A percentile compares a stretch with the other conserved stretches of the same genome.
phyloP scores from a whole-genome alignment of 768 basidiomycete genomes.

The Boletus edulis region DNA sequence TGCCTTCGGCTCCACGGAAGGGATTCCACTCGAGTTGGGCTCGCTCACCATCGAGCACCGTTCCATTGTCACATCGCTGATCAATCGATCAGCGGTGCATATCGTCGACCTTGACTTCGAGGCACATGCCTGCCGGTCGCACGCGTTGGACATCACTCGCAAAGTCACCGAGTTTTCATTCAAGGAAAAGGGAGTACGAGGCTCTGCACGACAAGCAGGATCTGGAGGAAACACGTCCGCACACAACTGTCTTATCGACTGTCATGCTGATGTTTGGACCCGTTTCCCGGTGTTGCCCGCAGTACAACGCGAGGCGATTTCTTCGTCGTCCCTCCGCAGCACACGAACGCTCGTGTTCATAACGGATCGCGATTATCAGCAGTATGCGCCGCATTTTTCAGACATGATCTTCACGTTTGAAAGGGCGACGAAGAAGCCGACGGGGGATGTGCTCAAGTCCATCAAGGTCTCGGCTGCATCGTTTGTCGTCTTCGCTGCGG shows the following conservation, averaged over 20 bases:
- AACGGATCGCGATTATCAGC: conserved; percentile 34
- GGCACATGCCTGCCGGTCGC: conserved; percentile 36
- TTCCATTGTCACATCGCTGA: conserved; percentile 44
- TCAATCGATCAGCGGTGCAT: conserved; percentile 41
- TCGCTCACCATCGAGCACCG: conserved; percentile 18
- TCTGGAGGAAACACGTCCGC: conserved; percentile 16
- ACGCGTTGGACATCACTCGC: conserved; percentile 51
- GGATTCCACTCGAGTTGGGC: conserved; percentile 38
- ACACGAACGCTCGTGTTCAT: conserved; percentile 43
- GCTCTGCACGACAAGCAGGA: conserved; percentile 6
- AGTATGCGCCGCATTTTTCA: conserved; percentile 42
- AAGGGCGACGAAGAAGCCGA: conserved; percentile 49
- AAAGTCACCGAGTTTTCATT: conserved; percentile 57
- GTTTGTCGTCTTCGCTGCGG: conserved; percentile 27
- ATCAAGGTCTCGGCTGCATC: conserved; percentile 34
- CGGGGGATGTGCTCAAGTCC: conserved; percentile 40
- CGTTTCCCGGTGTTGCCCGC: conserved; percentile 59
- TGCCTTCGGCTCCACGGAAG: conserved; percentile 52
- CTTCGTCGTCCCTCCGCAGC: conserved; percentile 32
- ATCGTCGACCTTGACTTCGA: conserved; percentile 39
- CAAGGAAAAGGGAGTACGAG: conserved; percentile 37
- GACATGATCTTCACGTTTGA: conserved; percentile 48
- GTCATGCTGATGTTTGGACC: conserved; percentile 56
- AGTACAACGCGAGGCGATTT: conserved; percentile 44
- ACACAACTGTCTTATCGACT: conserved; percentile 54